phyloP scores from a whole-genome alignment of 2,329 filamentous ascomycete genomes.

The Mycogone perniciosa region DNA sequence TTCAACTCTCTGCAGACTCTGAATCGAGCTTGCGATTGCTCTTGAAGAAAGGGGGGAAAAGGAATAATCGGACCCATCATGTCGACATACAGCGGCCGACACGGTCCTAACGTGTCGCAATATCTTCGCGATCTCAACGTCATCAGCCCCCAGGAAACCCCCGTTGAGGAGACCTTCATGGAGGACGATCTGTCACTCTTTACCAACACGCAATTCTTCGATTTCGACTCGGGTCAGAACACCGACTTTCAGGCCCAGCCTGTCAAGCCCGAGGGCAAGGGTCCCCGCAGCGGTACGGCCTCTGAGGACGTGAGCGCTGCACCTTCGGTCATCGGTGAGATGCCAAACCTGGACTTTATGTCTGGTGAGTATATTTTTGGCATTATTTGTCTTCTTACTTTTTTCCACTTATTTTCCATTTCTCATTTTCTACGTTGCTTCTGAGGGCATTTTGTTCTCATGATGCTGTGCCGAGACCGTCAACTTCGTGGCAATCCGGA shows the following conservation, averaged over 20 bases:
- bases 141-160: constrained; percentile 52
- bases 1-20: too few relatives aligned
- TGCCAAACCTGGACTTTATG: constrained; percentile 44
- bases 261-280: constrained; percentile 36
- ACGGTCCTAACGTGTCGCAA: constrained; percentile 80
- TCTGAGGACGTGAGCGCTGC: constrained; percentile 35
- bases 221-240: constrained; percentile 63
- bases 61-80: constrained; percentile 35
- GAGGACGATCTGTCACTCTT: constrained; percentile 72
- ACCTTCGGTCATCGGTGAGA: constrained; percentile 39
- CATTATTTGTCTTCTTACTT: constrained; percentile 3
- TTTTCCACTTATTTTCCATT: constrained; percentile 10
- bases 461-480: too few relatives aligned
- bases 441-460: too few relatives aligned
- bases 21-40: too few relatives aligned
- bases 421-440: not conserved
- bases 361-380: constrained; percentile 36
- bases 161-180: constrained; percentile 53
- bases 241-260: constrained; percentile 49
- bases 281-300: constrained; percentile 26
- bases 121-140: constrained; percentile 84
- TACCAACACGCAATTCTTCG: constrained; percentile 76
- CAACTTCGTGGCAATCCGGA: too few relatives aligned
- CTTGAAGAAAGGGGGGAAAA: not conserved
- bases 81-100: constrained; percentile 69